Evolutionary conservation across 2,329 filamentous ascomycete genomes (phyloP).

Genomic region (Nemania abortiva): DNA sequence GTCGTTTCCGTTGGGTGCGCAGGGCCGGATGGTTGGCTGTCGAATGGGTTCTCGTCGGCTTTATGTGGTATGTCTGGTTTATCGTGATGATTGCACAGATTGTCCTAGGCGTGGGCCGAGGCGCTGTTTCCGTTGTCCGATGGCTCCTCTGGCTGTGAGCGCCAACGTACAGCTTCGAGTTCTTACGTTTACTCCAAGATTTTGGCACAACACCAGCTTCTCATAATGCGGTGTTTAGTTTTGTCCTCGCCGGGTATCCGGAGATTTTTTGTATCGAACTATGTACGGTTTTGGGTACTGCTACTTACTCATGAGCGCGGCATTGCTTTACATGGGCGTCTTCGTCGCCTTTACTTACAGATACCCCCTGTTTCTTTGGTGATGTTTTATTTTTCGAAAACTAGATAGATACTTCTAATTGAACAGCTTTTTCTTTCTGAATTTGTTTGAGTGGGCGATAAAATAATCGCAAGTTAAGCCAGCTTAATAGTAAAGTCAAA

Average conservation of each 20-base stretch:
- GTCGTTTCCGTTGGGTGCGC: conserved; percentile 78
- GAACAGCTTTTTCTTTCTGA: conserved; percentile 20
- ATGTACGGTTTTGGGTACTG: neutral
- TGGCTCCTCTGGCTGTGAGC: conserved; percentile 85
- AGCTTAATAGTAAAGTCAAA: too few relatives aligned
- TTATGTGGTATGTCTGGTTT: conserved; percentile 96
- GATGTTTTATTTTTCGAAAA: conserved; percentile 7
- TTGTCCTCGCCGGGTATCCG: neutral
- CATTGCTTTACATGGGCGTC: conserved; percentile 13
- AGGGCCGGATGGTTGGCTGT: conserved; percentile 83
- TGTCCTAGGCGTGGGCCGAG: conserved; percentile 71
- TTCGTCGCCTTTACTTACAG: conserved; percentile 25
- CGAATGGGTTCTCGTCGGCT: conserved; percentile 87
- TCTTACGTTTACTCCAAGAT: neutral
- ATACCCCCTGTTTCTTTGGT: conserved; percentile 28
- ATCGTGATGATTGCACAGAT: conserved; percentile 82
- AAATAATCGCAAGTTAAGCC: too few relatives aligned
- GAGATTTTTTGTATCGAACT: neutral
- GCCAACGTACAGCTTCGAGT: neutral
- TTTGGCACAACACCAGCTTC: neutral
- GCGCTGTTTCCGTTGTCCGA: conserved; percentile 69
- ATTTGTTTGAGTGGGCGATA: neutral
- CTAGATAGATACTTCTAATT: conserved; percentile 27
- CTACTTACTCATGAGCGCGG: neutral
- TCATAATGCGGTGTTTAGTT: neutral